Evolutionary conservation across 257 asterid genomes (phyloP).

Genomic region (Paulownia fortunei): DNA sequence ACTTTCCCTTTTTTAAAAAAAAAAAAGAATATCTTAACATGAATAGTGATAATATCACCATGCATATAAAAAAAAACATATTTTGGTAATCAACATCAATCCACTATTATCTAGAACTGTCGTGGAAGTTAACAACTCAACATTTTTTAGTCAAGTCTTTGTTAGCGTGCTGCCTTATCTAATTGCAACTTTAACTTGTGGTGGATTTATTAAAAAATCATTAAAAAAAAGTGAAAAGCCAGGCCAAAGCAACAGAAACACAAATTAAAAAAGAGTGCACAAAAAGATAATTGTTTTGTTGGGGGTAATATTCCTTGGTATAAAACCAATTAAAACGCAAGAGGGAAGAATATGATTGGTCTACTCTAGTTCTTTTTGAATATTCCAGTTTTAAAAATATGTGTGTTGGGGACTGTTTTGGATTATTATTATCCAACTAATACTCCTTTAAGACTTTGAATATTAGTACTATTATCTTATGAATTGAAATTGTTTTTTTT

Average conservation of each 20-base stretch:
- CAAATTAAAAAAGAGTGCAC: conserved; percentile 1
- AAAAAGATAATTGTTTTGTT: conserved; percentile 25
- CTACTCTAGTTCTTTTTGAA: conserved; percentile 24
- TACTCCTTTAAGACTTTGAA: conserved; percentile 23
- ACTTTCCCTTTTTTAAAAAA: no score
- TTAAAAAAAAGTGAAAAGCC: not conserved
- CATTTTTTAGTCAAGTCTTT: conserved; percentile 37
- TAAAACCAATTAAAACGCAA: conserved; percentile 25
- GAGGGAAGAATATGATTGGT: conserved; percentile 32
- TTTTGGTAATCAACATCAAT: not conserved
- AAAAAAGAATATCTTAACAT: not conserved
- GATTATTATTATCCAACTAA: conserved; percentile 24
- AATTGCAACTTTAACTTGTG: conserved; percentile 31
- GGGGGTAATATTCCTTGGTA: conserved; percentile 29
- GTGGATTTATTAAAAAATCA: conserved; percentile 1
- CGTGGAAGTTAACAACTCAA: conserved; percentile 39
- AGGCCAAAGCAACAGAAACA: conserved; percentile 26
- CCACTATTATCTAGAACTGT: not conserved
- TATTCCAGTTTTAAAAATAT: conserved; percentile 23
- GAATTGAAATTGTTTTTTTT: conserved; percentile 13
- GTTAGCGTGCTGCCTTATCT: conserved; percentile 39
- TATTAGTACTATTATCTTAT: not conserved
- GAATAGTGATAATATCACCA: not conserved
- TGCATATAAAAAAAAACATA: not conserved
- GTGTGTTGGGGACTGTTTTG: conserved; percentile 27